A percentile compares a stretch with the other conserved stretches of the same genome.
Conservation (phyloP, 1,139 yeast species). For the Kodamaea fungicola region DNA sequence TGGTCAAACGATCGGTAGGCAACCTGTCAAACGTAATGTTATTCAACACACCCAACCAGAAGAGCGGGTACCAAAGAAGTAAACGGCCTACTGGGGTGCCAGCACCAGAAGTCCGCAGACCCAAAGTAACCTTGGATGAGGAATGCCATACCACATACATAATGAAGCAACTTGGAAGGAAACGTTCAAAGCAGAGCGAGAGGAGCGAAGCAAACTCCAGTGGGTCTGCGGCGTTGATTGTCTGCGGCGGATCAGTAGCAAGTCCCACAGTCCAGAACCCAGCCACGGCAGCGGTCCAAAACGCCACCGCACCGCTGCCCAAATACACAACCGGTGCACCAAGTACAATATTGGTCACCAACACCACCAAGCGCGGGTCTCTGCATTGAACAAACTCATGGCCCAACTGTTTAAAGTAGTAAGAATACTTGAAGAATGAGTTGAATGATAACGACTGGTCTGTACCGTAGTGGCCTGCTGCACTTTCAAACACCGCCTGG, state of each 20-base stretch:
- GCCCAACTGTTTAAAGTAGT: slow-evolving; percentile 42
- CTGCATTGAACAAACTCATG: slow-evolving; percentile 44
- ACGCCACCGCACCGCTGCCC: slow-evolving; percentile 53
- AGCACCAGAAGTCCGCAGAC: background rate
- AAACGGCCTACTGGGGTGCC: slow-evolving; percentile 46
- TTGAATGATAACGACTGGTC: slow-evolving; percentile 60
- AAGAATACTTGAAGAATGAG: slow-evolving; percentile 75
- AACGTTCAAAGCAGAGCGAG: slow-evolving; percentile 68
- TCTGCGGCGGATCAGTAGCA: slow-evolving; percentile 79
- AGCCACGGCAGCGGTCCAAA: slow-evolving; percentile 59
- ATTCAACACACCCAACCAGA: slow-evolving; percentile 83
- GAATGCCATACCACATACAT: slow-evolving; percentile 69
- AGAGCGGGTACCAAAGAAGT: slow-evolving; percentile 71
- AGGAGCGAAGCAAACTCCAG: slow-evolving; percentile 58
- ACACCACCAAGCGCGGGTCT: slow-evolving; percentile 63
- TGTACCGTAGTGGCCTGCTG: slow-evolving; percentile 46
- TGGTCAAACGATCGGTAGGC: slow-evolving; percentile 81
- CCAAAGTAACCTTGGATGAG: slow-evolving; percentile 41
- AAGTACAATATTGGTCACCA: slow-evolving; percentile 55
- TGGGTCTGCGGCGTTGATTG: slow-evolving; percentile 51
- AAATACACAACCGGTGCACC: slow-evolving; percentile 59
- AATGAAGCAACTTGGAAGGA: slow-evolving; percentile 72
- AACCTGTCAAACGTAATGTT: slow-evolving; percentile 84
- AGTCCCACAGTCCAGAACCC: slow-evolving; percentile 86
- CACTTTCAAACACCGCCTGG: slow-evolving; percentile 45